Conservation (phyloP, 2,329 filamentous ascomycete species). For the Diaporthe vexans region DNA sequence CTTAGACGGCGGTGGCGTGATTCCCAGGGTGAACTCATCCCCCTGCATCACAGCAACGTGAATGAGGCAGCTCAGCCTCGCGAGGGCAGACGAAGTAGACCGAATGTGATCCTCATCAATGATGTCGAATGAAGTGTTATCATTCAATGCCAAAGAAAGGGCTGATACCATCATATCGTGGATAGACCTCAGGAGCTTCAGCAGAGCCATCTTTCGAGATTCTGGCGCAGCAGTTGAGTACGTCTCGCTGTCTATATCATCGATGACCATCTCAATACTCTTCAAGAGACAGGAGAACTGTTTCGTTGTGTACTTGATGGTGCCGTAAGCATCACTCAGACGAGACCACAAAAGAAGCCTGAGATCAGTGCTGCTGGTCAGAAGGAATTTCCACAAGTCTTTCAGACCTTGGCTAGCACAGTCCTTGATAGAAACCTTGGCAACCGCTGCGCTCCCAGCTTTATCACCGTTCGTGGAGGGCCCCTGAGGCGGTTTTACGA, state of each 20-base stretch:
- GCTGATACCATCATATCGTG: slow-evolving; percentile 82
- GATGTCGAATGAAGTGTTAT: slow-evolving; percentile 82
- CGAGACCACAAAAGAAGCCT: slow-evolving; percentile 91
- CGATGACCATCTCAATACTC: slow-evolving; percentile 86
- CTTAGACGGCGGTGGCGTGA: slow-evolving; percentile 71
- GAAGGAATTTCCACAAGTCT: slow-evolving; percentile 89
- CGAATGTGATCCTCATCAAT: slow-evolving; percentile 84
- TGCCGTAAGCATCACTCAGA: slow-evolving; percentile 88
- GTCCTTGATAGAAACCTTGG: slow-evolving; percentile 60
- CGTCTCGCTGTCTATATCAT: slow-evolving; percentile 73
- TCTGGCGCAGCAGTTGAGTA: slow-evolving; percentile 71
- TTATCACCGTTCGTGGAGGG: slow-evolving; percentile 40
- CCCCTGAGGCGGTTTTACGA: slow-evolving; percentile 49
- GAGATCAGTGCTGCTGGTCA: slow-evolving; percentile 84
- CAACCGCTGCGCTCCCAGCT: slow-evolving; percentile 39
- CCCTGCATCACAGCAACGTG: slow-evolving; percentile 87
- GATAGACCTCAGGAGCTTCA: slow-evolving; percentile 83
- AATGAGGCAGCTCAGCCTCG: slow-evolving; percentile 79
- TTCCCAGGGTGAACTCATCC: slow-evolving; percentile 86
- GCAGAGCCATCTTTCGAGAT: slow-evolving; percentile 77
- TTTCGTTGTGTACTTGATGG: slow-evolving; percentile 88
- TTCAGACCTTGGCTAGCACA: slow-evolving; percentile 71
- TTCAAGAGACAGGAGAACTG: slow-evolving; percentile 89
- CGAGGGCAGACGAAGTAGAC: slow-evolving; percentile 79
- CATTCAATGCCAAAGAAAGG: slow-evolving; percentile 77